Base-by-base conservation (phyloP, 768 basidiomycete genomes). In the Fomitopsis serialis region DNA sequence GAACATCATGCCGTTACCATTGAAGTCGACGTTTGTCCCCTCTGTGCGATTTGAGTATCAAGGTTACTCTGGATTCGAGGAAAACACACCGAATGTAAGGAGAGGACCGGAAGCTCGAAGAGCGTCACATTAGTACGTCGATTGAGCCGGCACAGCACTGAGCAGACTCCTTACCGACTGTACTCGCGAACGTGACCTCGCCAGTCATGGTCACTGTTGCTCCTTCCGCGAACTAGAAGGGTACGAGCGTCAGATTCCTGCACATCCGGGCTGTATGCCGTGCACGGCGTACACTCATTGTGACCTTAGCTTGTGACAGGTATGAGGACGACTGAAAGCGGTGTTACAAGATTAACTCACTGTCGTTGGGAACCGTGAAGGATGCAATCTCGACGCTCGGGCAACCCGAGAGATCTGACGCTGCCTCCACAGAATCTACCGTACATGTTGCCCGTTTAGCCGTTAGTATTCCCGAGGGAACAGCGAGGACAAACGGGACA, bases 361-460 rank as follows among this genome's bases (percentile, higher is more conserved):
- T 34, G 17, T 29, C 36, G 19, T 49, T 29, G n/a, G 44, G n/a
- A 19, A 52, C 50, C 3, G 40, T 52, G 42, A 52, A 52, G 2
- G 50, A 52, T 10, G 19, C 8, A 21, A 52, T 52, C 25, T 42
- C 50, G 25, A 52, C 42, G 32, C 25, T 29, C 7, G 42, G 43
- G 42, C 50, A 52, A 24, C 15, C 22, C 11, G 42, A 52, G 10
- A 52, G 42, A 23, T 45, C 43, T 3, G 50, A 24, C 2, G 50
- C 50, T 7, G 50, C n/a, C 11, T 36, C n/a, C 10, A 32, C 42
- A 3, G 50, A 52, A 23, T 52, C 43, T 2, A 52, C 50, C 13
- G 50, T 52, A 23, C 50, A 52, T 11, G 50, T 43, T 3, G 50
- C 25, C 12, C 50, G 21, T 40, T 52, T 52, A 19, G 50, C 37